Conservation (phyloP, 305 asterid genomes). For the Fraxinus ornus region DNA sequence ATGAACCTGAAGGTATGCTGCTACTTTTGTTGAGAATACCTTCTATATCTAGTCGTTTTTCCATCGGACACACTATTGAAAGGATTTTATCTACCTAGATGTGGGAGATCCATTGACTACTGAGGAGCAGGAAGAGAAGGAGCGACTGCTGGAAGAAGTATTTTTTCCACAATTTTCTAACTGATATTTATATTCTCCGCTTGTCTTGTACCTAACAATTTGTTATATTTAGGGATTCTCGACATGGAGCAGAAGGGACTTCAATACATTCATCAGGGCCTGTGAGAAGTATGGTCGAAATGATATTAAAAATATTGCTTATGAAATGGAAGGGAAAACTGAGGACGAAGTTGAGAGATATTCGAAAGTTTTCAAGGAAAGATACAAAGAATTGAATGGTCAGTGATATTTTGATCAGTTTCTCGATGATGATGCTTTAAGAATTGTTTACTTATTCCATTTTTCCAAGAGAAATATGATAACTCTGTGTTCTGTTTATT, state of each 20-base stretch:
- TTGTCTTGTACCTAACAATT: constrained; percentile 19
- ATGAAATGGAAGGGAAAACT: constrained; percentile 96
- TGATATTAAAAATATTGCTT: constrained; percentile 76
- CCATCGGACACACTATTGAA: constrained; percentile 23
- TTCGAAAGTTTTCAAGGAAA: constrained; percentile 80
- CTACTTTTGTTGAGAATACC: constrained; percentile 18
- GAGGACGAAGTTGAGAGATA: constrained; percentile 96
- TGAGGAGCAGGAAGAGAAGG: constrained; percentile 98
- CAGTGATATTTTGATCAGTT: constrained; percentile 14
- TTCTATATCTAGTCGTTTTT: constrained; percentile 13
- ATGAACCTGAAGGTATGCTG: constrained; percentile 82
- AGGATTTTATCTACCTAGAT: constrained; percentile 40
- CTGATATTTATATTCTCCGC: constrained; percentile 1
- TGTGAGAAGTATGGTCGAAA: constrained; percentile 96
- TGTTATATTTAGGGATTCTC: constrained; percentile 24
- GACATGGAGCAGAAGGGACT: constrained; percentile 96
- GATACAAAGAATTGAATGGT: constrained; percentile 97
- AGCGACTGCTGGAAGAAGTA: constrained; percentile 79
- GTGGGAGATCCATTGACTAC: constrained; percentile 96
- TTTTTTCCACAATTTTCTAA: constrained; percentile 13
- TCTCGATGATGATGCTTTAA: not conserved
- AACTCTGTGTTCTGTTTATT: not conserved
- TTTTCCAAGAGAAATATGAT: not conserved
- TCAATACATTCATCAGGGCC: constrained; percentile 92
- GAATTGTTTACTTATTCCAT: not conserved